Evolutionary conservation across 192 early-diverging fungal genomes (phyloP).

Genomic region (Podila epigama): DNA sequence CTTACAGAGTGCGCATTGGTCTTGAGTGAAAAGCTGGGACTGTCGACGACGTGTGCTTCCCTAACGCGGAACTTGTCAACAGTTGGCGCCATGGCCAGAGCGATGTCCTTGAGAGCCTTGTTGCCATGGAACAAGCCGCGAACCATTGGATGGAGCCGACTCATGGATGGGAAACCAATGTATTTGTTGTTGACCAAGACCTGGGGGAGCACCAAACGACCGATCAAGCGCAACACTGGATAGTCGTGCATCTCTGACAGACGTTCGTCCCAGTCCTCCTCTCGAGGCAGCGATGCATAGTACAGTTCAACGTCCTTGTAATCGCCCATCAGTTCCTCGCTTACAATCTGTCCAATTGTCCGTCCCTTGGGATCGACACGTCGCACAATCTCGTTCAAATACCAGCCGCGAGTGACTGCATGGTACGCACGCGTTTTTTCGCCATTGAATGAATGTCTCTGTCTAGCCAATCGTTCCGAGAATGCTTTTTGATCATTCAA

Average conservation of each 20-base stretch:
- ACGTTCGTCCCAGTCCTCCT: conserved; percentile 30
- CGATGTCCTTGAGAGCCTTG: background rate
- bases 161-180: conserved; percentile 7
- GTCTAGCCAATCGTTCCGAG: conserved; percentile 56
- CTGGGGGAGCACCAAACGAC: conserved; percentile 56
- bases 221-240: conserved; percentile 54
- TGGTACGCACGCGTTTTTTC: conserved; percentile 60
- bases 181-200: conserved; percentile 20
- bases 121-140: conserved; percentile 1
- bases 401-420: conserved; percentile 72
- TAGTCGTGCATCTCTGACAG: conserved; percentile 58
- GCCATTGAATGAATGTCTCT: conserved; percentile 73
- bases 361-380: conserved; percentile 65
- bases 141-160: conserved; percentile 13
- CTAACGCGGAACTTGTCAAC: conserved; percentile 12
- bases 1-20: conserved; percentile 48
- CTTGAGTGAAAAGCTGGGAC: conserved; percentile 39
- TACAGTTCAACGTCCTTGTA: conserved; percentile 63
- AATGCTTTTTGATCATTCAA: conserved; percentile 61
- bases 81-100: conserved; percentile 13
- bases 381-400: conserved; percentile 75
- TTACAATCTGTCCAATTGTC: conserved; percentile 65
- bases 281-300: conserved; percentile 39
- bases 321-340: conserved; percentile 61
- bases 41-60: conserved; percentile 31